A percentile compares a stretch with the other conserved stretches of the same genome.
Conservation (phyloP, 2,329 filamentous ascomycete genomes). For the Fusarium chuoi region DNA sequence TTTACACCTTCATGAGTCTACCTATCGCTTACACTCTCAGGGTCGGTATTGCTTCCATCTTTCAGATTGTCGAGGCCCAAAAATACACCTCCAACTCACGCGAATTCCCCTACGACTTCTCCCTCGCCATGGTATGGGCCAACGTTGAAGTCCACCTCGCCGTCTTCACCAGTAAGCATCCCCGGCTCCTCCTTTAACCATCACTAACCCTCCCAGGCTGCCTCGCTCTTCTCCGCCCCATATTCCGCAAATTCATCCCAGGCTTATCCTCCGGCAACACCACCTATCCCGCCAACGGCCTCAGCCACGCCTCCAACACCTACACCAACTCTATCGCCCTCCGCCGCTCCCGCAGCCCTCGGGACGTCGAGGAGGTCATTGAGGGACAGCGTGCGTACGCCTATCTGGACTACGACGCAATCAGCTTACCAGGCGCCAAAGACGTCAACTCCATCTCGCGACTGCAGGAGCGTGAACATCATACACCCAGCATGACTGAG, state of each 20-base stretch:
- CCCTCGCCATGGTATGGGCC: slow-evolving; percentile 30
- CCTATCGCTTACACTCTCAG: not conserved
- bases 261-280: slow-evolving; percentile 18
- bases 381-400: slow-evolving; percentile 20
- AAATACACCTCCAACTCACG: slow-evolving; percentile 15
- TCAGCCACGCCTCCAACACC: slow-evolving; percentile 16
- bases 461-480: slow-evolving; percentile 15
- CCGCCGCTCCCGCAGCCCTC: not conserved
- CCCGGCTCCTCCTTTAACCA: rapidly evolving
- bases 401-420: slow-evolving; percentile 25
- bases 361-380: slow-evolving; percentile 4
- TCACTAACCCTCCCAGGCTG: slow-evolving; percentile 8
- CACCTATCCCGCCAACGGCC: slow-evolving; percentile 20
- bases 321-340: slow-evolving; percentile 3
- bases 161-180: slow-evolving; percentile 22
- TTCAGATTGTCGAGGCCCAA: slow-evolving; percentile 24
- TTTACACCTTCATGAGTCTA: rapidly evolving
- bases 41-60: slow-evolving; percentile 28
- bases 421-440: slow-evolving; percentile 35
- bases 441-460: slow-evolving; percentile 13
- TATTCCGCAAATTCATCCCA: slow-evolving; percentile 33
- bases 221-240: slow-evolving; percentile 26
- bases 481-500: slow-evolving; percentile 12
- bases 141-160: slow-evolving; percentile 27
- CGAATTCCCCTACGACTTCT: slow-evolving; percentile 28